These are phyloP conservation scores for Stephanodiscus minutulus DNA, from an alignment of 108 stramenopile species.

Conservation along the genomic window DNA sequence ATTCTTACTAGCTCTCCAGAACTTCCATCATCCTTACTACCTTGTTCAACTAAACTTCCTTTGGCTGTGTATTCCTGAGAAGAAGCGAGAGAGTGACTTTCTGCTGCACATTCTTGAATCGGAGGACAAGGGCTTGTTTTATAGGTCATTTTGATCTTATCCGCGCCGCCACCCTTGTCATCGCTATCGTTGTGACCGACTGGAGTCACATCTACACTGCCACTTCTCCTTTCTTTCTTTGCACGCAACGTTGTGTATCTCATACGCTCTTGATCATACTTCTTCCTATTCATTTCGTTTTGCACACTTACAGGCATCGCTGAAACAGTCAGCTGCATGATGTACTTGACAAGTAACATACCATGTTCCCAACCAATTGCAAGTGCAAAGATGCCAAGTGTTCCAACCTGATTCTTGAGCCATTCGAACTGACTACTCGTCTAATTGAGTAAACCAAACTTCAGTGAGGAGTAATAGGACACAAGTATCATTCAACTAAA, in stretches of 20 bases:
- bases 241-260: constrained; percentile 59
- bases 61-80: constrained; percentile 12
- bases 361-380: constrained; percentile 89
- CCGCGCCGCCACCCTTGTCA: constrained; percentile 11
- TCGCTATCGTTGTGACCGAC: constrained; percentile 9
- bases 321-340: constrained; percentile 75
- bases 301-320: constrained; percentile 65
- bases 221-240: constrained; percentile 63
- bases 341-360: constrained; percentile 89
- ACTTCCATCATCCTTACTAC: neutral
- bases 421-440: constrained; percentile 69
- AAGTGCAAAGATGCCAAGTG: constrained; percentile 65
- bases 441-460: neutral
- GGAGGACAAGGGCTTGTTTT: constrained; percentile 43
- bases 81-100: constrained; percentile 21
- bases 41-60: constrained; percentile 1
- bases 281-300: constrained; percentile 70
- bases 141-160: constrained; percentile 3
- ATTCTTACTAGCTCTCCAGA: constrained; percentile 1
- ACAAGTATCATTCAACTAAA: neutral
- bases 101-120: constrained; percentile 38
- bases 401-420: constrained; percentile 57
- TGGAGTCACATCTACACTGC: constrained; percentile 20
- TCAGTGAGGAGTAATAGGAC: neutral
- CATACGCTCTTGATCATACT: constrained; percentile 62